Base-by-base conservation (phyloP, 164 flowering plant species). In the Pachysandra terminalis region DNA sequence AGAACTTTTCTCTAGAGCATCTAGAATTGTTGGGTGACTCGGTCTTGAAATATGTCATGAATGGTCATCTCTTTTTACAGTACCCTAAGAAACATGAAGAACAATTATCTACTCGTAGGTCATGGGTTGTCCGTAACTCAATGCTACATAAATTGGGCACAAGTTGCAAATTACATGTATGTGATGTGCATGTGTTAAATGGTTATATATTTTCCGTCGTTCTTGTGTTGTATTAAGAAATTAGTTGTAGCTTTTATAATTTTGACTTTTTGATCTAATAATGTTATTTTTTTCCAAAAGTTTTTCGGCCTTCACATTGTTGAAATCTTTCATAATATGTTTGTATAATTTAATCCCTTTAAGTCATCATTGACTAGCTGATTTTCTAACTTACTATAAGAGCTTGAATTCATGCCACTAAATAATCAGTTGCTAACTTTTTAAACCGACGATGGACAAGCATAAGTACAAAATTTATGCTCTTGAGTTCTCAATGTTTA, bases 11-110 rank as follows among this genome's bases (percentile, higher is more conserved):
- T 22, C 83, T 90, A 78, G 99, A 95, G 83, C 90, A 96, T n/a
- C 71, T 95, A 77, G 97, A 95, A 72, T 80, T 90, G 80, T 92
- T 95, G 63, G 99, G 97, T 32, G 99, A 95, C 76, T 95, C 99
- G 9, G 89, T 95, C 23, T 68, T 95, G 26, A 95, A 95, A 77
- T 95, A 89, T 85, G 82, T 82, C 45, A 87, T 87, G 68, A 86
- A 96, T 78, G 86, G 96, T 77, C 76, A 82, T 72, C 89, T 89
- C 49, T 95, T 84, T 82, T 86, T 92, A 41, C 84, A 75, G 63
- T 81, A 86, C 74, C 96, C 96, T 13, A 54, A 83, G 61, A 80
- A 83, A 64, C 89, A 90, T 78, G 99, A 95, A 81, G 97, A 97
- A 32, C 83, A 89, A 65, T 71, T 95, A 71, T 66, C 94, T 66